A percentile compares a stretch with the other conserved stretches of the same genome.
Evolutionary conservation across 441 rosid genomes (phyloP).

Genomic region (Erodium trifolium): DNA sequence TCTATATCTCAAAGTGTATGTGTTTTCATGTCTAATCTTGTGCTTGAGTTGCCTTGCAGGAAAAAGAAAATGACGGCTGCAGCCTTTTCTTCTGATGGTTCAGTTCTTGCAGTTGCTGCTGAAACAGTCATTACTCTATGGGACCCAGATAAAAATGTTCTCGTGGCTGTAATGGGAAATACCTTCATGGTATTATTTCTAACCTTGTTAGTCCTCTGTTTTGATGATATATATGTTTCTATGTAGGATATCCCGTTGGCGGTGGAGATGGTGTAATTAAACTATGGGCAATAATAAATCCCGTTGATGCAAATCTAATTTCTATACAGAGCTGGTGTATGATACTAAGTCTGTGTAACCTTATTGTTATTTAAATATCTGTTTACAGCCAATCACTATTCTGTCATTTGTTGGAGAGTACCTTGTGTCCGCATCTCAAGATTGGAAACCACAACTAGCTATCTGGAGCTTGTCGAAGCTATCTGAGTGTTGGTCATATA

Average conservation of each 20-base stretch:
- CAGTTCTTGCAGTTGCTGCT: constrained; percentile 94
- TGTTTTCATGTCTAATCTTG: constrained; percentile 1
- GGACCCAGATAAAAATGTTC: constrained; percentile 79
- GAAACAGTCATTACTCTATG: constrained; percentile 81
- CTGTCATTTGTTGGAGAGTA: constrained; percentile 72
- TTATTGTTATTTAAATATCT: constrained; percentile 10
- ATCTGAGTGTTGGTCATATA: constrained; percentile 71
- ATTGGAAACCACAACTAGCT: constrained; percentile 57
- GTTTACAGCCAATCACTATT: constrained; percentile 60
- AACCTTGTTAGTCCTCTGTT: constrained; percentile 6
- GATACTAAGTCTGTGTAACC: background rate
- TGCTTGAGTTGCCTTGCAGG: constrained; percentile 32
- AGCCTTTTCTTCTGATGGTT: constrained; percentile 88
- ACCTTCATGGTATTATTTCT: constrained; percentile 41
- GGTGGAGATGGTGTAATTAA: background rate
- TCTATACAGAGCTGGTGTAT: background rate
- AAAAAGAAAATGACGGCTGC: constrained; percentile 91
- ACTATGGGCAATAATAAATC: background rate
- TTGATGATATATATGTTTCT: background rate
- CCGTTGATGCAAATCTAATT: background rate
- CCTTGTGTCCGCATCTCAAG: constrained; percentile 68
- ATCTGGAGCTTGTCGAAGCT: constrained; percentile 76
- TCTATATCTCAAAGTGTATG: background rate
- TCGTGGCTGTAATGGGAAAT: constrained; percentile 74
- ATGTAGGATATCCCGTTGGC: background rate